Evolutionary conservation across 208 protist species (phyloP), one percentile per base, ranked within the genome.

Genomic region (Acanthamoeba triangularis): DNA sequence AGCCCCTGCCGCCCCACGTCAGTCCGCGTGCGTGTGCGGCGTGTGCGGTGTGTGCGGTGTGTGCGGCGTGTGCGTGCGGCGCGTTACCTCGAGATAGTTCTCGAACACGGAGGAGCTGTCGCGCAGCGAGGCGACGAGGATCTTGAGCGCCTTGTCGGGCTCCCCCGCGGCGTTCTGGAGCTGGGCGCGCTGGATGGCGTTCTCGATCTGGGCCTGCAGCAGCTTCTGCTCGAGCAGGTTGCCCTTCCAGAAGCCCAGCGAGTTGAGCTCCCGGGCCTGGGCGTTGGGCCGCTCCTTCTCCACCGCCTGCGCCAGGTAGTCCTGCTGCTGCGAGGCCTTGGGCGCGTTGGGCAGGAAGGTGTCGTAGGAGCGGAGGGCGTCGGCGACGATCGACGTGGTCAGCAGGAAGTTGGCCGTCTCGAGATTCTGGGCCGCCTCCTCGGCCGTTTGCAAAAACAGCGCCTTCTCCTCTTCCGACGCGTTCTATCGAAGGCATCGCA

Each of bases 171-270:
- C 80, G 35, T 30, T 52, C 54, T 65, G 80, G 25, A 90, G 80
- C n/a, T 90, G 30, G 25, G 80, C 80, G 7, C 54, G 35, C 54
- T 90, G 80, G 28, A 90, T 30, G 1, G 80, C 80, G 44, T 90
- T 56, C 54, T 90, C 80, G 35, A 90, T 59, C 25, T 30, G 7
- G 30, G 80, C 54, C 80, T 90, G 80, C 44, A 90, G 54, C 18
- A 90, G 49, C 80, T 59, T 52, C 47, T 90, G 80, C 54, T 90
- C 80, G 44, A 90, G 20, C 35, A 90, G 41, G 47, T 90, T 90
- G 35, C 54, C 80, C 35, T 25, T 14, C 80, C 80, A 90, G 54
- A 65, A 90, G 35, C 35, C 30, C 30, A 63, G 80, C 49, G 44
- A 65, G n/a, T 90, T 90, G 80, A 90, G 37, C 69, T 78, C 69